Base-by-base conservation (phyloP, 2,329 filamentous ascomycete species). In the Berkeleyomyces rouxiae region DNA sequence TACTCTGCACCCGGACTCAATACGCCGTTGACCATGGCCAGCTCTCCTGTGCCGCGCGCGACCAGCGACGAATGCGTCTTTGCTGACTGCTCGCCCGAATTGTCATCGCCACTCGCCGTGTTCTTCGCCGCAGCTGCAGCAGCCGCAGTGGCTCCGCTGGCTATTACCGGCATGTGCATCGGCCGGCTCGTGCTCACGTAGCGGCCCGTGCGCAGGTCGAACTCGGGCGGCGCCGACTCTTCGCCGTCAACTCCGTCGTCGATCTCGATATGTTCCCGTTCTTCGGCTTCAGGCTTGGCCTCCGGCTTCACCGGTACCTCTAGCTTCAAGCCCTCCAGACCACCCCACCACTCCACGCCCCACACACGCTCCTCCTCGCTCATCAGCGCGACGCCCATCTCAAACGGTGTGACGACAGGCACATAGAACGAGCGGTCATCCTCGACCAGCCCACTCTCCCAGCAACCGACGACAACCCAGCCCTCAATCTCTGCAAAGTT, bases 391-490 rank as follows among this genome's bases (percentile, higher is more conserved):
- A 96, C 76, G 61, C 84, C 84, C 62, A 97, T 76, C 77, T 99
- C 93, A 71, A 95, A 97, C 0, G 92, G 92, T n/a, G 93, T 99
- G 47, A 97, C 84, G 7, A 97, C 85, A 0, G 91, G 90, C 68
- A 84, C 82, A 80, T 86, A 97, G 70, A 96, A 95, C 5, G 87
- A 88, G 0, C 72, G 73, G 64, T 88, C 87, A 66, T 90, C 90
- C 68, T 96, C 92, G 3, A 99, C 82, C 59, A 97, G 76, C 65
- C 88, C 90, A 72, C 91, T 96, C 75, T 99, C 93, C 93, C 93
- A 99, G 74, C 93, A 99, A 2, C 93, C 92, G 7, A 99, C 88
- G 0, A 97, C 90, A 0, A 97, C 90, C 93, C 93, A 99, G 13
- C 90, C 92, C 51, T 90, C 92, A 4, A 99, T 83, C 72, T 99